Percentiles rank a stretch among this genome's conserved stretches.
Evolutionary conservation across 495 filamentous ascomycete genomes (phyloP).

Genomic region (Cercophora scortea): DNA sequence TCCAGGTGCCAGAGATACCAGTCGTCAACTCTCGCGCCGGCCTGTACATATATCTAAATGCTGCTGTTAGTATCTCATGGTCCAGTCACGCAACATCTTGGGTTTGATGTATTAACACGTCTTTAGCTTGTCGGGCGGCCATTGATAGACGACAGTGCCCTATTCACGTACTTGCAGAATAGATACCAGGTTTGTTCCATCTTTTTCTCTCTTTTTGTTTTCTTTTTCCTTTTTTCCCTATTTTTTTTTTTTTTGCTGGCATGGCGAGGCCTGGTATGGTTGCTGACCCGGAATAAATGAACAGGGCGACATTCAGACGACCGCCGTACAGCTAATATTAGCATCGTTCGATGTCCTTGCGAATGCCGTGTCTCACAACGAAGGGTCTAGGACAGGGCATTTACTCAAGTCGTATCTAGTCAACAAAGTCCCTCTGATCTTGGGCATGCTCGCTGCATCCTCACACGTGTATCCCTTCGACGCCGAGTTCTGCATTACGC

Average conservation of each 20-base stretch:
- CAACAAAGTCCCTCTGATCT: constrained; percentile 81
- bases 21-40: constrained; percentile 75
- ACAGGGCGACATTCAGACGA: constrained; percentile 65
- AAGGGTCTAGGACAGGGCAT: constrained; percentile 62
- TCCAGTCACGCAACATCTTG: too few species aligned
- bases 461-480: constrained; percentile 53
- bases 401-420: constrained; percentile 85
- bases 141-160: constrained; percentile 67
- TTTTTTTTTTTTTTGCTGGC: background rate
- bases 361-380: constrained; percentile 74
- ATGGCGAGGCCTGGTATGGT: too few species aligned
- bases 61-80: constrained; percentile 49
- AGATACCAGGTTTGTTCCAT: constrained; percentile 49
- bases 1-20: constrained; percentile 56
- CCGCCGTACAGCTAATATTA: constrained; percentile 72
- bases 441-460: constrained; percentile 52
- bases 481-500: constrained; percentile 69
- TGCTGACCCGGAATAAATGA: background rate
- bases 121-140: constrained; percentile 70
- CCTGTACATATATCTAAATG: constrained; percentile 85
- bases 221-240: too few species aligned
- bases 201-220: background rate
- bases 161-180: constrained; percentile 72
- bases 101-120: constrained; percentile 2
- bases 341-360: constrained; percentile 85